Conservation (phyloP, 2,329 filamentous ascomycete genomes). For the Hypoxylon sp. region DNA sequence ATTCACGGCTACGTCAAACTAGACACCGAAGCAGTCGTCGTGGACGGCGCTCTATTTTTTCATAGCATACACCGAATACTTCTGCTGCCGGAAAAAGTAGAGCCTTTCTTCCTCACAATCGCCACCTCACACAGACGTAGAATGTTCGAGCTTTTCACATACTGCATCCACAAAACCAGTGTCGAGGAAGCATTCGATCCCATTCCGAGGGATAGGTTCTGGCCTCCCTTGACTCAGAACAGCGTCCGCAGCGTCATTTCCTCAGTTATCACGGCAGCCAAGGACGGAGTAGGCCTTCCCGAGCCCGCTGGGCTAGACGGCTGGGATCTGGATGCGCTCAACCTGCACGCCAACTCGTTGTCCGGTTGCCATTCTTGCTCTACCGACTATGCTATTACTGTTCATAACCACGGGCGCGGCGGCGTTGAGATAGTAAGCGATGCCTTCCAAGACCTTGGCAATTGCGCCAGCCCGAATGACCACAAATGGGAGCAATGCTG, state of each 20-base stretch:
- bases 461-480: background rate
- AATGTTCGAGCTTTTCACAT: slow-evolving; percentile 27
- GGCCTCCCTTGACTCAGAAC: background rate
- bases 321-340: slow-evolving; percentile 5
- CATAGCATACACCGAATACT: slow-evolving; percentile 32
- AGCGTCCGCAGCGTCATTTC: slow-evolving; percentile 15
- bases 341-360: background rate
- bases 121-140: background rate
- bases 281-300: background rate
- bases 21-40: slow-evolving; percentile 30
- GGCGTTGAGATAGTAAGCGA: slow-evolving; percentile 39
- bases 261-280: slow-evolving; percentile 8
- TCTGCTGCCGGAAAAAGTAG: slow-evolving; percentile 22
- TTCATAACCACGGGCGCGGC: slow-evolving; percentile 36
- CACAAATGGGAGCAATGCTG: slow-evolving; percentile 30
- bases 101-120: slow-evolving; percentile 8
- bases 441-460: slow-evolving; percentile 31
- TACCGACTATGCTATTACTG: slow-evolving; percentile 26
- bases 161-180: slow-evolving; percentile 17
- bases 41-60: slow-evolving; percentile 11
- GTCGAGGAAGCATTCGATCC: slow-evolving; percentile 9
- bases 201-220: background rate
- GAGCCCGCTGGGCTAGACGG: slow-evolving; percentile 8
- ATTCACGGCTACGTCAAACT: slow-evolving; percentile 36
- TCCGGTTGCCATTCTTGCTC: slow-evolving; percentile 20